Percentiles rank a stretch among this genome's conserved stretches.
Conservation (phyloP, 345 rosid genomes). For the Stellera chamaejasme region DNA sequence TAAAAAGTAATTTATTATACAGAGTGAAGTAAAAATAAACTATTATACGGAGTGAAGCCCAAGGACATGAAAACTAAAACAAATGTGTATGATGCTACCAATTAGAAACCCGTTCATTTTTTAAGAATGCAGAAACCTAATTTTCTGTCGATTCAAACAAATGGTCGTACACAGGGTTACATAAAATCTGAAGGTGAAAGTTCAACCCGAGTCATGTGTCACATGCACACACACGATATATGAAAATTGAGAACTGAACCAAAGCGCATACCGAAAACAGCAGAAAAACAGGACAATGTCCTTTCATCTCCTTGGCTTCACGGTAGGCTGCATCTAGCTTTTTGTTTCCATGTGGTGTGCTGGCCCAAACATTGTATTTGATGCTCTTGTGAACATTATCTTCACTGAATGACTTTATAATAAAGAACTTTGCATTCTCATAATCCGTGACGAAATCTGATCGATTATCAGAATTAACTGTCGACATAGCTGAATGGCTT, state of each 20-base stretch:
- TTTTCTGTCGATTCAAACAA: no score
- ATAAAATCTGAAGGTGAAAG: no score
- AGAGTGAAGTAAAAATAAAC: background rate
- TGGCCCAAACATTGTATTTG: slow-evolving; percentile 67
- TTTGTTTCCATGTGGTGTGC: slow-evolving; percentile 72
- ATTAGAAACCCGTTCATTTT: no score
- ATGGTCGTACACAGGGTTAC: background rate
- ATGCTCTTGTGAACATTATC: slow-evolving; percentile 76
- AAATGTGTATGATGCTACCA: no score
- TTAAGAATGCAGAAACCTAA: no score
- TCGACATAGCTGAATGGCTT: slow-evolving; percentile 24
- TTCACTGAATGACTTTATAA: slow-evolving; percentile 76
- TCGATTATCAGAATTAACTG: slow-evolving; percentile 28
- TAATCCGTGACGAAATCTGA: slow-evolving; percentile 47
- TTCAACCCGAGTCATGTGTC: background rate
- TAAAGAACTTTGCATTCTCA: slow-evolving; percentile 52
- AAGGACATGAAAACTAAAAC: no score
- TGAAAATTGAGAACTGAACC: background rate
- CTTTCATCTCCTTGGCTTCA: slow-evolving; percentile 44
- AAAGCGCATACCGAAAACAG: slow-evolving; percentile 48
- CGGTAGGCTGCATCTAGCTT: slow-evolving; percentile 58
- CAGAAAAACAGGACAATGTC: slow-evolving; percentile 47
- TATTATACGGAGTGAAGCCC: background rate
- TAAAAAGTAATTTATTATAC: no score
- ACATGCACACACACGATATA: background rate